These are phyloP conservation scores for Metschnikowia dekortorum DNA, from an alignment of 805 yeast genomes.

Conservation along the genomic window DNA sequence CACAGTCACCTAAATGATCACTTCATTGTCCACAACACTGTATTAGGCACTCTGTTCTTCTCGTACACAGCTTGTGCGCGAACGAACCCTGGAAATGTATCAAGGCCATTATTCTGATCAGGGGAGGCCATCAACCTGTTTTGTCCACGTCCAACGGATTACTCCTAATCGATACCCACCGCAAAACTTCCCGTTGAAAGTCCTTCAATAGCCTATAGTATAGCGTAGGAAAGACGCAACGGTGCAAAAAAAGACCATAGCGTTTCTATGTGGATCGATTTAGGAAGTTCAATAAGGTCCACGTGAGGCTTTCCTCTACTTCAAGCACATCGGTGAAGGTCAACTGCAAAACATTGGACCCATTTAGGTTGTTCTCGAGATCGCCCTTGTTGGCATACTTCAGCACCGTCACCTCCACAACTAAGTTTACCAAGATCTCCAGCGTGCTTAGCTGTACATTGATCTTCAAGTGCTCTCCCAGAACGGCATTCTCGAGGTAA, in stretches of 20 bases:
- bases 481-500: slow-evolving; percentile 18
- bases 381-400: slow-evolving; percentile 24
- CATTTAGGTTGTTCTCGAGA: slow-evolving; percentile 26
- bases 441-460: slow-evolving; percentile 33
- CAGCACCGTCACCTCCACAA: slow-evolving; percentile 32
- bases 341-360: slow-evolving; percentile 40
- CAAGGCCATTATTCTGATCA: too few relatives aligned
- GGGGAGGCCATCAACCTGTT: too few relatives aligned
- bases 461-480: slow-evolving; percentile 21
- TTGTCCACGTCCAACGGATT: too few relatives aligned
- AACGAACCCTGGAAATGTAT: too few relatives aligned
- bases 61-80: too few relatives aligned
- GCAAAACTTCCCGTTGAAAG: too few relatives aligned
- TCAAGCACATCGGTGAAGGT: slow-evolving; percentile 49
- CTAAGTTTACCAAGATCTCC: slow-evolving; percentile 39
- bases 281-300: slow-evolving; percentile 44
- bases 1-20: too few relatives aligned
- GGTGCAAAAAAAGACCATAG: not conserved
- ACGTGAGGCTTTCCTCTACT: slow-evolving; percentile 51
- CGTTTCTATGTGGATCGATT: slow-evolving; percentile 6
- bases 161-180: too few relatives aligned
- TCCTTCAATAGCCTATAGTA: too few relatives aligned
- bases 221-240: too few relatives aligned
- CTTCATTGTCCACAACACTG: too few relatives aligned
- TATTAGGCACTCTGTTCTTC: too few relatives aligned